Evolutionary conservation across 2,329 filamentous ascomycete genomes (phyloP).

Genomic region (Phialophora macrospora): DNA sequence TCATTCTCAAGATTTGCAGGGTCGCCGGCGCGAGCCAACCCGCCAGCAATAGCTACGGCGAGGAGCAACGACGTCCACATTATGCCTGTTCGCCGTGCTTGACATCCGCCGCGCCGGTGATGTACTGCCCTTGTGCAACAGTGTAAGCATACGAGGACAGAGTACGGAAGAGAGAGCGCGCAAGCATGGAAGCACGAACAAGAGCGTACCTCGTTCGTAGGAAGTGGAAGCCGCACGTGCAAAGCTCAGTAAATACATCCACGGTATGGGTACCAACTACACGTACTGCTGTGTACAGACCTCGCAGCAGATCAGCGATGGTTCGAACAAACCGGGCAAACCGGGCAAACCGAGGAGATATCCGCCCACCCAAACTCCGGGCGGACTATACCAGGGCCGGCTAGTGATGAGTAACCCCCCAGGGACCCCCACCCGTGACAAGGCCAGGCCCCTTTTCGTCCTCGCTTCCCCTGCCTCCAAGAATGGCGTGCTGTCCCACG

Average conservation of each 20-base stretch:
- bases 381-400: neutral
- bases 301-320: neutral
- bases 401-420: neutral
- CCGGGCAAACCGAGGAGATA: neutral
- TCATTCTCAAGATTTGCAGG: neutral
- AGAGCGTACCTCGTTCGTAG: neutral
- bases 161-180: neutral
- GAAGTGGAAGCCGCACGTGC: neutral
- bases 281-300: neutral
- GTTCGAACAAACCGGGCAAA: too few species aligned
- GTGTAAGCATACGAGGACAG: neutral
- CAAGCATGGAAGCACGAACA: neutral
- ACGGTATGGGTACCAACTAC: too few species aligned
- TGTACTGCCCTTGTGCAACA: neutral
- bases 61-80: slow-evolving; percentile 12
- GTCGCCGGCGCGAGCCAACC: neutral
- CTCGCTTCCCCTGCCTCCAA: neutral
- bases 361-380: neutral
- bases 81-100: neutral
- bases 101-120: neutral
- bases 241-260: neutral
- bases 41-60: neutral
- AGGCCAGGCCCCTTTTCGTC: neutral
- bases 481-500: slow-evolving; percentile 18
- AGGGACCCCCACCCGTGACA: neutral